Base-by-base conservation (phyloP, 768 basidiomycete genomes). In the Pisolithus microcarpus region DNA sequence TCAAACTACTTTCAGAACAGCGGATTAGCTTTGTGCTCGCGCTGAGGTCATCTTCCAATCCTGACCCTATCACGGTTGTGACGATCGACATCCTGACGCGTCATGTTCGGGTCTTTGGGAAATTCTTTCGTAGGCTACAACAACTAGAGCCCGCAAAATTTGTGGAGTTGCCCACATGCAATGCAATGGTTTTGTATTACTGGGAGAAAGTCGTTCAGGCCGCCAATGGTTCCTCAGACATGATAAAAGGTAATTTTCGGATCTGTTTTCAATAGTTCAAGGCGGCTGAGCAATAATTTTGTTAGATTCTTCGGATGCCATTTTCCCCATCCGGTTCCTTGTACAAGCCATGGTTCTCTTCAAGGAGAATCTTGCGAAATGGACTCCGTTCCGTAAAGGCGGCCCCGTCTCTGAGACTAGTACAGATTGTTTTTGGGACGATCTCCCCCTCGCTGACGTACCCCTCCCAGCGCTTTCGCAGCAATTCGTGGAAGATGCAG, bases 341-440 rank as follows among this genome's bases (percentile, higher is more conserved):
- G 86, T 91, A 0, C 89, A 91, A 61, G 86, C 84, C 3, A 84
- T 92, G 82, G 84, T 87, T 6, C 69, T 92, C 8, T 91, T 92
- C 70, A 89, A 86, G 58, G 90, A 91, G 52, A 87, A 79, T 56
- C 74, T 92, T 21, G 75, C 81, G 8, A 85, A 83, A 60, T 92
- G 89, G 88, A 76, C 84, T 0, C 81, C 84, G 3, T 64, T 72
- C 18, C 77, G 79, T 50, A 81, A 79, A 58, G 76, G 79, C 56
- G 84, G 84, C 2, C 72, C 72, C 4, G 64, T 72, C 26, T 87
- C 85, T 54, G 72, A 75, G 56, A 79, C 78, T 54, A 75, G 86
- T 84, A 61, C 19, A 76, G 56, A 31, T 37, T 26, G 26, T 48
- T 49, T 34, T 24, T 47, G 30, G 18, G 39, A 44, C 7, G 19